A percentile compares a stretch with the other conserved stretches of the same genome.
Conservation (phyloP, 2,329 filamentous ascomycete genomes). For the Anthostomella pinea region DNA sequence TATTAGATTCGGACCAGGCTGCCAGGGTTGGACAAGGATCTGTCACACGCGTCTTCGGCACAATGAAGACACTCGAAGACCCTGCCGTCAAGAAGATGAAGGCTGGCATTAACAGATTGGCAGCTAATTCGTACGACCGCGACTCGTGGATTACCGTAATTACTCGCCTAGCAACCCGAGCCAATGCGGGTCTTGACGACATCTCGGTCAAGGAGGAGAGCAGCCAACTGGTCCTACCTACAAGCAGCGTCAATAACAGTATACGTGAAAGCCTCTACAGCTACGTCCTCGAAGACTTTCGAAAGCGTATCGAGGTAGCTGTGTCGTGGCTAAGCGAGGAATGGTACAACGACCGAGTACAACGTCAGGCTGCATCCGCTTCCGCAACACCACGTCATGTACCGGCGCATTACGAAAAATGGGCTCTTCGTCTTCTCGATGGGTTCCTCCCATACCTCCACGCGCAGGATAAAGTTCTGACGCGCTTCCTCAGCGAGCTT, state of each 20-base stretch:
- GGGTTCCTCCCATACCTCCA: constrained; percentile 90
- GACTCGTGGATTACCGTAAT: constrained; percentile 92
- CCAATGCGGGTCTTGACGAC: constrained; percentile 67
- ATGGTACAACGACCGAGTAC: constrained; percentile 86
- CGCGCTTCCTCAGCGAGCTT: constrained; percentile 88
- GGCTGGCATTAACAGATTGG: constrained; percentile 77
- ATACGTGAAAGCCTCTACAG: constrained; percentile 80
- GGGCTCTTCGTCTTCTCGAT: constrained; percentile 78
- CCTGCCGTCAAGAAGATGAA: constrained; percentile 58
- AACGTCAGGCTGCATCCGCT: constrained; percentile 39
- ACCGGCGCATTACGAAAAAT: constrained; percentile 71
- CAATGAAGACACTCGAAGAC: constrained; percentile 72
- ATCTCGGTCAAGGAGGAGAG: constrained; percentile 56
- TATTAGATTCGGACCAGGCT: constrained; percentile 68
- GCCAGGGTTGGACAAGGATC: constrained; percentile 72
- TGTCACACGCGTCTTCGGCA: constrained; percentile 73
- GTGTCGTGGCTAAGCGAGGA: constrained; percentile 96
- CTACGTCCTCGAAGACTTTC: constrained; percentile 90
- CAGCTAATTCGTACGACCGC: constrained; percentile 77
- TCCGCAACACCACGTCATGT: constrained; percentile 43
- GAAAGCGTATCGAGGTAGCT: constrained; percentile 81
- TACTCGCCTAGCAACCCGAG: constrained; percentile 78
- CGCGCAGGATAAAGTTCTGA: constrained; percentile 82
- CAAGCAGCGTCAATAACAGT: constrained; percentile 53
- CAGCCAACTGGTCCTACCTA: constrained; percentile 29